Evolutionary conservation across 495 filamentous ascomycete genomes (phyloP), one percentile per base, ranked within the genome.

Genomic region (Podospora tetraspora): DNA sequence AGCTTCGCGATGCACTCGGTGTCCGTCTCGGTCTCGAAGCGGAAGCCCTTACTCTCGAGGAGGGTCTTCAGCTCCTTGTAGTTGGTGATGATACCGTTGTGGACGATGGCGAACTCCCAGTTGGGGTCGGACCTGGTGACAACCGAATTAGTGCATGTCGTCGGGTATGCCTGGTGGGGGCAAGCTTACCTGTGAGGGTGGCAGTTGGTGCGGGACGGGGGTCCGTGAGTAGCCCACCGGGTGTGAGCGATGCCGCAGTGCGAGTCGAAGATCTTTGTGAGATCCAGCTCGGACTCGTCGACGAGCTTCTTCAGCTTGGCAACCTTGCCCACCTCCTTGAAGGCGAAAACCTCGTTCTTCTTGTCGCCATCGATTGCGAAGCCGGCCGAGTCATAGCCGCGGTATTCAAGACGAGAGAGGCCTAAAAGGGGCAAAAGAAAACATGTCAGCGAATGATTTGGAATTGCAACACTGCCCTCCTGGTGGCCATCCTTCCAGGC

Each of bases 1-100:
- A 99, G 89, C 84, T 99, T 99, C 69, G 96, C 95, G 79, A 99
- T 99, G 78, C 94, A 97, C 80, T 99, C 95, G 27, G 95, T 99
- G 76, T 99, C 95, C 59, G 95, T 99, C 83, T 99, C 94, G 29
- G 94, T 98, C 88, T 99, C 95, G 78, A 99, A 99, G 67, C 90
- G 89, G 86, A 97, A 97, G 70, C 96, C 96, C 85, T 97, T 99
- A 84, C 84, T 85, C 81, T 93, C 89, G 70, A 99, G 84, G 62
- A 99, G 86, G 66, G 91, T 91, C 88, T 94, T 97, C 73, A 99
- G 83, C 84, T 99, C 95, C 84, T 99, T 99, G 88, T 99, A 99
- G 86, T 99, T 99, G 83, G 95, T 99, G 83, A 99, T 99, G 85
- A 99, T 99, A 78, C 95, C 95, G 80, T 99, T 99, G 89, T 99